Conservation (phyloP, 2,329 filamentous ascomycete genomes). For the Penicillium sp. region DNA sequence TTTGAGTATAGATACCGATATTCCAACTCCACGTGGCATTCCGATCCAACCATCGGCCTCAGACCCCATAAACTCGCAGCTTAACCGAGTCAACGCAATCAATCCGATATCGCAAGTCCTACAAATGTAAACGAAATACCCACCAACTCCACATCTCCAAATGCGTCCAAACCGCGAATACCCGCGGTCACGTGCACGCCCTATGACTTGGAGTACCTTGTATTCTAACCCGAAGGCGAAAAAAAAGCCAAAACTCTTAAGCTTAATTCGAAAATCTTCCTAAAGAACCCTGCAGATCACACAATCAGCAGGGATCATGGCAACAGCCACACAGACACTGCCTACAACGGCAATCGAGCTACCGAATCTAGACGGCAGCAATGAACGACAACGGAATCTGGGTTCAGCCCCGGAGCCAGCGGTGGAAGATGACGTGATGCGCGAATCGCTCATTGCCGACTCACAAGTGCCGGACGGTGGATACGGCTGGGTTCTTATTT, state of each 20-base stretch:
- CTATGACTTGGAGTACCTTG: not conserved
- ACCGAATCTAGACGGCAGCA: slow-evolving; percentile 3
- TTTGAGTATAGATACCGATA: not conserved
- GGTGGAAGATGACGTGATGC: slow-evolving; percentile 35
- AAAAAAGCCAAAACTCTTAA: not conserved
- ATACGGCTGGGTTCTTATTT: slow-evolving; percentile 46
- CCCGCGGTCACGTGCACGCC: slow-evolving; percentile 9
- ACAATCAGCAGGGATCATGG: slow-evolving; percentile 6
- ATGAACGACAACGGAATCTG: slow-evolving; percentile 18
- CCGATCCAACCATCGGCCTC: not conserved
- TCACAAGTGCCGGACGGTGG: slow-evolving; percentile 37
- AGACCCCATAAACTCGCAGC: too few species aligned
- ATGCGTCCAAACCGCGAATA: slow-evolving; percentile 5
- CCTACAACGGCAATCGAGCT: slow-evolving; percentile 19
- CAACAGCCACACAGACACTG: slow-evolving; percentile 15
- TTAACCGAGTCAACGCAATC: not conserved
- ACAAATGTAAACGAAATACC: not conserved
- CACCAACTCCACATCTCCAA: not conserved
- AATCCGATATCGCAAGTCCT: not conserved
- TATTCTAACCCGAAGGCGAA: not conserved
- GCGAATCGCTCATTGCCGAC: slow-evolving; percentile 48
- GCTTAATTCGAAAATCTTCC: not conserved
- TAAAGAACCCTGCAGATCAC: not conserved
- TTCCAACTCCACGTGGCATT: not conserved
- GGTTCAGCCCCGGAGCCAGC: slow-evolving; percentile 1